Evolutionary conservation across 352 stramenopile genomes (phyloP).

Genomic region (Phytophthora litchii): DNA sequence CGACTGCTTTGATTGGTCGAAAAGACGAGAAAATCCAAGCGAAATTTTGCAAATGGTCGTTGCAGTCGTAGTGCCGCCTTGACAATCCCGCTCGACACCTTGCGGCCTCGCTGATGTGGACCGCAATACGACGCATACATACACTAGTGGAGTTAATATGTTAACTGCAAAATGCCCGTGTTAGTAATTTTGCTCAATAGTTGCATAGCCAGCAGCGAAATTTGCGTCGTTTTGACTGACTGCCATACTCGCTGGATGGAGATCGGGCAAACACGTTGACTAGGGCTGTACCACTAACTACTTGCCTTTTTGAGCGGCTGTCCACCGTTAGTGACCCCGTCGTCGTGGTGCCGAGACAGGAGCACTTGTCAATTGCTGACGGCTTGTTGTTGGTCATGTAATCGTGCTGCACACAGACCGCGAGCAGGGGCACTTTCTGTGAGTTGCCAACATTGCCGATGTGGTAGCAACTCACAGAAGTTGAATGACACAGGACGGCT

Average conservation of each 20-base stretch:
- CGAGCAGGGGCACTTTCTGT: no score
- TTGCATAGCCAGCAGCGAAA: conserved; percentile 1
- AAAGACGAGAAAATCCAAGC: conserved; percentile 26
- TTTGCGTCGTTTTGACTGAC: conserved; percentile 9
- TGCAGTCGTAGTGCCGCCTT: conserved; percentile 6
- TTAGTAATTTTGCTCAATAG: conserved; percentile 1
- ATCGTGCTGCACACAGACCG: no score
- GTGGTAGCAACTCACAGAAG: no score
- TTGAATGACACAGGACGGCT: no score
- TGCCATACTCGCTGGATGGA: conserved; percentile 13
- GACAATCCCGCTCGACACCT: conserved; percentile 4
- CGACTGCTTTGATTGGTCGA: conserved; percentile 15
- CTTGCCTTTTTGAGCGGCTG: conserved; percentile 11
- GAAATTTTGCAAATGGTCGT: conserved; percentile 17
- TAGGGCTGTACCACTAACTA: conserved; percentile 1
- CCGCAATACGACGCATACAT: no score
- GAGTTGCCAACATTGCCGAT: not conserved
- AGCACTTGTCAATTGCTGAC: conserved; percentile 9
- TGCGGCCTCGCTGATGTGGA: not conserved
- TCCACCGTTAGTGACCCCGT: conserved; percentile 15
- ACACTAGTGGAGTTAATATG: no score
- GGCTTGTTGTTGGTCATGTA: conserved; percentile 12
- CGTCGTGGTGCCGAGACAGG: conserved; percentile 14
- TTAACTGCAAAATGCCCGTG: no score
- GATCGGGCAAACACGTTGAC: not conserved